phyloP scores from a whole-genome alignment of 139 green algal species.

The Volvox africanus region DNA sequence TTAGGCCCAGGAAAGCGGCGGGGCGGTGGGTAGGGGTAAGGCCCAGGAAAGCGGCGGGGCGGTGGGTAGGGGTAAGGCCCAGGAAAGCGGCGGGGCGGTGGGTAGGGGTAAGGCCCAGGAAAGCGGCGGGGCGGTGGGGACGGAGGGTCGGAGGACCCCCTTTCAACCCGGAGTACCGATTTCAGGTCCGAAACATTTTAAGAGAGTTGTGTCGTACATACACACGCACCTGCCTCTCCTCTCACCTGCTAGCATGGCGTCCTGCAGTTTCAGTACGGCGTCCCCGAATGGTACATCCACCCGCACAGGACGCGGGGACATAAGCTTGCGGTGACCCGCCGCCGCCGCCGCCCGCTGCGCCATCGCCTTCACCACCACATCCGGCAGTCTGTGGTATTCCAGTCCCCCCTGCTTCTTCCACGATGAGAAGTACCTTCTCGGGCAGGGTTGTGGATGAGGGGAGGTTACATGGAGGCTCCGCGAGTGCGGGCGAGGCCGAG shows the following conservation, averaged over 20 bases:
- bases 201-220: background rate
- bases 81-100: too few relatives aligned
- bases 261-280: conserved; percentile 29
- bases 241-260: conserved; percentile 45
- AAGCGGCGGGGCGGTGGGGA: too few relatives aligned
- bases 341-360: background rate
- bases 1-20: background rate
- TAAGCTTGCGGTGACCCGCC: background rate
- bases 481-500: too few relatives aligned
- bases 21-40: too few relatives aligned
- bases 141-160: too few relatives aligned
- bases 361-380: conserved; percentile 51
- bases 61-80: background rate
- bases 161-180: too few relatives aligned
- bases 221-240: background rate
- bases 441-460: background rate
- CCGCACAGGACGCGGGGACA: too few relatives aligned
- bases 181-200: too few relatives aligned
- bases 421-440: conserved; percentile 83
- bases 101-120: too few relatives aligned
- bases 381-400: conserved; percentile 83
- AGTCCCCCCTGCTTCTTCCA: conserved; percentile 85
- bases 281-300: conserved; percentile 31
- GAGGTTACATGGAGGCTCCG: too few relatives aligned
- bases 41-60: too few relatives aligned